Percentiles rank a stretch among this genome's conserved stretches.
phyloP scores from a whole-genome alignment of 75 land plant species.

The Cunninghamia lanceolata region DNA sequence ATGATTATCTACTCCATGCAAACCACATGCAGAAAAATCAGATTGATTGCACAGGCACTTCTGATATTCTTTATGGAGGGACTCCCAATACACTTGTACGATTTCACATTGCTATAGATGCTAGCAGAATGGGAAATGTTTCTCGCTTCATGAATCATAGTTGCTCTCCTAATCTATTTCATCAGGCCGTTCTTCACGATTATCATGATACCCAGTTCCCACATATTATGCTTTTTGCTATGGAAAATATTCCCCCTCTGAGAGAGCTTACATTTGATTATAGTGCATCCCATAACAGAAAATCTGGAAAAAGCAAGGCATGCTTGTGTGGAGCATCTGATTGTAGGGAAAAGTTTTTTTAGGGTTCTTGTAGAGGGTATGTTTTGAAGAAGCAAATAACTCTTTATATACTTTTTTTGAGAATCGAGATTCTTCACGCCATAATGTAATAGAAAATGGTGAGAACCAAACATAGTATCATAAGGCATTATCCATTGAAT shows the following conservation, averaged over 20 bases:
- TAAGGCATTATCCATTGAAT: neutral
- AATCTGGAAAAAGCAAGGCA: conserved; percentile 13
- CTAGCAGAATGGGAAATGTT: conserved; percentile 60
- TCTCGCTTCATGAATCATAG: conserved; percentile 89
- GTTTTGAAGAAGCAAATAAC: neutral
- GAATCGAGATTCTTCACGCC: neutral
- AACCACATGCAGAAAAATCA: conserved; percentile 13
- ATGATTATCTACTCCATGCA: conserved; percentile 53
- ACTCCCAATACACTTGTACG: neutral
- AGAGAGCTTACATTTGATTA: conserved; percentile 77
- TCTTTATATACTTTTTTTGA: neutral
- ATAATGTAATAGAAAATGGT: neutral
- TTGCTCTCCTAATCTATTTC: conserved; percentile 70
- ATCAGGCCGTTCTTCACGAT: conserved; percentile 55
- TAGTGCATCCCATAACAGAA: conserved; percentile 22
- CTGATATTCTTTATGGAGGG: conserved; percentile 21
- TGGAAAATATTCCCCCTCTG: conserved; percentile 71
- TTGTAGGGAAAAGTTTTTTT: conserved; percentile 54
- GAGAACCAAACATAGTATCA: neutral
- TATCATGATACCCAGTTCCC: conserved; percentile 37
- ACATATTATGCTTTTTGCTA: conserved; percentile 69
- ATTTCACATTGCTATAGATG: conserved; percentile 39
- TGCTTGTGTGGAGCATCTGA: conserved; percentile 66
- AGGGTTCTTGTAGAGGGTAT: neutral
- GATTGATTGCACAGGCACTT: conserved; percentile 22